phyloP scores from a whole-genome alignment of 257 asterid species.

The Dorcoceras hygrometricum region DNA sequence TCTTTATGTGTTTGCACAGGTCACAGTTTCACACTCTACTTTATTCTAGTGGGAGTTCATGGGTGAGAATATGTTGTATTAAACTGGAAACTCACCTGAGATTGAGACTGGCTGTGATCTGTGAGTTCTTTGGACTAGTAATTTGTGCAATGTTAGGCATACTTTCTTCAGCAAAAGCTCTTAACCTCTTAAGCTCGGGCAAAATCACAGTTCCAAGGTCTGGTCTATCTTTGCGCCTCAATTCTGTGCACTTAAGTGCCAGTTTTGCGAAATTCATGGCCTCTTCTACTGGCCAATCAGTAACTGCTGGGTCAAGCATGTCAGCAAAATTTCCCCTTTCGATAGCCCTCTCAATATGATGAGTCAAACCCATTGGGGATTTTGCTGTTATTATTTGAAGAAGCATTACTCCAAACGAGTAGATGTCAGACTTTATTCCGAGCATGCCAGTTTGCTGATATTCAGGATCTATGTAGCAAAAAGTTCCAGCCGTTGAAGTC shows the following conservation, averaged over 20 bases:
- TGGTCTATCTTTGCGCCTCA: constrained; percentile 30
- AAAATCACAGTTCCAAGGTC: constrained; percentile 26
- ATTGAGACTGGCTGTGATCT: constrained; percentile 26
- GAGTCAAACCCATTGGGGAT: constrained; percentile 31
- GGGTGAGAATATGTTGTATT: background rate
- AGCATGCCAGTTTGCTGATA: constrained; percentile 22
- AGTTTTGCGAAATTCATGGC: constrained; percentile 25
- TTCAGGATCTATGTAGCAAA: constrained; percentile 23
- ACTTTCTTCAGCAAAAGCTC: constrained; percentile 17
- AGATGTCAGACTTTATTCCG: constrained; percentile 25
- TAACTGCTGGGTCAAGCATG: constrained; percentile 29
- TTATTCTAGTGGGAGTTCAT: background rate
- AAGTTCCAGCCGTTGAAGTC: constrained; percentile 29
- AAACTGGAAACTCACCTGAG: constrained; percentile 38
- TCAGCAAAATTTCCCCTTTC: constrained; percentile 27
- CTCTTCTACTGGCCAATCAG: constrained; percentile 32
- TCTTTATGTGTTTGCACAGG: background rate
- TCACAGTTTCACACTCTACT: background rate
- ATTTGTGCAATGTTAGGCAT: constrained; percentile 30
- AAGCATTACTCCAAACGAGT: constrained; percentile 26
- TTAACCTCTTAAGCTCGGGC: constrained; percentile 30
- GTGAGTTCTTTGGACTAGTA: constrained; percentile 27
- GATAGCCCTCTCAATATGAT: constrained; percentile 25
- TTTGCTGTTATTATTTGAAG: constrained; percentile 28
- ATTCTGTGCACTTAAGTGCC: constrained; percentile 30